Evolutionary conservation across 2,329 filamentous ascomycete species (phyloP).

Genomic region (Penicillium sp.): DNA sequence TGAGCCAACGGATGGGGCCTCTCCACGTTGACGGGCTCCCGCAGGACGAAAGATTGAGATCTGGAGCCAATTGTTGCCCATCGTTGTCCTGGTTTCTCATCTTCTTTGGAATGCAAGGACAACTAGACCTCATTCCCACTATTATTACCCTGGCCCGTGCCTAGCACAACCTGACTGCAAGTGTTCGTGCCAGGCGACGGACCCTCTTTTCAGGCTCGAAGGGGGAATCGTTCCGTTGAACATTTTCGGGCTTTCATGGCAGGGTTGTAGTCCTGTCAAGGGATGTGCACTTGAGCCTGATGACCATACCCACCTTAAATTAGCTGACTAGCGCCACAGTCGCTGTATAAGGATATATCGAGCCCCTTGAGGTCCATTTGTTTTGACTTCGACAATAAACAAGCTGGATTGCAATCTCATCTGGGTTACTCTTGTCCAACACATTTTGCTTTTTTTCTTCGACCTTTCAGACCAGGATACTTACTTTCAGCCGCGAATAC

Average conservation of each 20-base stretch:
- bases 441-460: constrained; percentile 21
- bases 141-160: constrained; percentile 28
- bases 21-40: constrained; percentile 37
- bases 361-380: constrained; percentile 24
- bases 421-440: constrained; percentile 23
- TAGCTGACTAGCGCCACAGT: constrained; percentile 20
- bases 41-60: constrained; percentile 24
- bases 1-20: constrained; percentile 24
- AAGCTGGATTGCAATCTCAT: constrained; percentile 21
- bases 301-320: constrained; percentile 22
- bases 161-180: constrained; percentile 15
- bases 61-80: constrained; percentile 28
- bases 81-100: constrained; percentile 21
- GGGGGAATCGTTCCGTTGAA: constrained; percentile 18
- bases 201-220: constrained; percentile 28
- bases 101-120: constrained; percentile 43
- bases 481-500: constrained; percentile 14
- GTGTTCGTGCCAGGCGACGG: constrained; percentile 25
- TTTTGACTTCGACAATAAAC: constrained; percentile 15
- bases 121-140: constrained; percentile 26
- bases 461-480: constrained; percentile 13
- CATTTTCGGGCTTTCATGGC: constrained; percentile 22
- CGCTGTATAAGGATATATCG: constrained; percentile 34
- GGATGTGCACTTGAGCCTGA: constrained; percentile 27
- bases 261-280: constrained; percentile 29